Percentiles rank a stretch among this genome's conserved stretches.
These are phyloP conservation scores for Draba incana DNA, from an alignment of 345 rosid species.

Conservation along the genomic window DNA sequence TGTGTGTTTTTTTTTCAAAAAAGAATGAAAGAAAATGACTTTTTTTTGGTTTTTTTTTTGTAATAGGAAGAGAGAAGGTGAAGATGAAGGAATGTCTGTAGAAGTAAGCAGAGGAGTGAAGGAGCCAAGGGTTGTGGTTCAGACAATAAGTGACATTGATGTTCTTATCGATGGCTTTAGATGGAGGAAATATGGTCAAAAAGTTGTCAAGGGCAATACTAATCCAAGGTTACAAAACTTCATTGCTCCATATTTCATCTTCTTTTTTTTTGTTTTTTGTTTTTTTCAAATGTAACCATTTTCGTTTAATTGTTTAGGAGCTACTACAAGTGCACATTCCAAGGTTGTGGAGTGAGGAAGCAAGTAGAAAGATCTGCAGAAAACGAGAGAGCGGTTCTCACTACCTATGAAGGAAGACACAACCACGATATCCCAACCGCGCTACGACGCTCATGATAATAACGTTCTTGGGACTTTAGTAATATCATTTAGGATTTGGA, in stretches of 20 bases:
- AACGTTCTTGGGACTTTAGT: constrained; percentile 48
- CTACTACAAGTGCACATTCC: constrained; percentile 90
- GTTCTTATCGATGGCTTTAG: constrained; percentile 93
- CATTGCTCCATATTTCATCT: not conserved
- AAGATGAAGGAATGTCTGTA: constrained; percentile 77
- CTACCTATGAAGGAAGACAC: constrained; percentile 99
- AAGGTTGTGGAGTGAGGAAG: constrained; percentile 86
- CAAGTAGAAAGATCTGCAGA: constrained; percentile 96
- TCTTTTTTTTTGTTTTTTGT: constrained; percentile 28
- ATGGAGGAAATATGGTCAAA: constrained; percentile 99
- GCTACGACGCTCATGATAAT: constrained; percentile 66
- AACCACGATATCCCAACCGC: constrained; percentile 77
- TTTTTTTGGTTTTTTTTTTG: constrained; percentile 18
- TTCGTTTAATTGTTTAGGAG: constrained; percentile 51
- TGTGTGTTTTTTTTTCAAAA: too few relatives aligned
- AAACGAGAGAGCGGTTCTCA: constrained; percentile 87
- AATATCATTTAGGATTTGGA: constrained; percentile 41
- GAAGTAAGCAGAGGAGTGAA: constrained; percentile 85
- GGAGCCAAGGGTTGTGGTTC: constrained; percentile 96
- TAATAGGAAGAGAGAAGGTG: constrained; percentile 73
- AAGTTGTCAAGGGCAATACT: constrained; percentile 97
- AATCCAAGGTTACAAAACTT: constrained; percentile 71
- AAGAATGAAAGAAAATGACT: constrained; percentile 8
- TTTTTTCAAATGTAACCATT: constrained; percentile 6
- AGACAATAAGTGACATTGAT: constrained; percentile 94